These are phyloP conservation scores for Chromera velia DNA, from an alignment of 73 alveolate species.

Conservation along the genomic window DNA sequence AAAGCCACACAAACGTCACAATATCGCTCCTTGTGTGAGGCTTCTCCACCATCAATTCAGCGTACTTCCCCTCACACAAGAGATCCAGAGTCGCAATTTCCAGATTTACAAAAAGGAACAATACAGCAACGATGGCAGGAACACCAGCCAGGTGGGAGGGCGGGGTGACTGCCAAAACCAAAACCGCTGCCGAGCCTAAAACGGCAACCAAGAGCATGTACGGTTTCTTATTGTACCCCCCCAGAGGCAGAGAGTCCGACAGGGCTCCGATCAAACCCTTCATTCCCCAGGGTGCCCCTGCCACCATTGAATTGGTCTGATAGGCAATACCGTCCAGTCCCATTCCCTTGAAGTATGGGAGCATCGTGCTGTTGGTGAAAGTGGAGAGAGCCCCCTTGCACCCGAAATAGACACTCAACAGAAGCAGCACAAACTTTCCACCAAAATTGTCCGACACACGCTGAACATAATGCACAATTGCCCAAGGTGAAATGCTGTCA, in stretches of 20 bases:
- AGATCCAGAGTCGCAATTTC: slow-evolving; percentile 28
- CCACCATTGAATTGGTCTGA: slow-evolving; percentile 19
- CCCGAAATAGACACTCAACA: slow-evolving; percentile 13
- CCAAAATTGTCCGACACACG: slow-evolving; percentile 16
- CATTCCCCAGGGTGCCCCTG: slow-evolving; percentile 27
- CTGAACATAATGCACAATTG: too few relatives aligned
- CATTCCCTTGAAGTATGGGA: slow-evolving; percentile 2
- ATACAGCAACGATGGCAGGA: neutral
- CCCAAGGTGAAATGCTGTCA: too few relatives aligned
- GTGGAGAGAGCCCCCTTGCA: slow-evolving; percentile 17
- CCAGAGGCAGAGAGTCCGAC: slow-evolving; percentile 23
- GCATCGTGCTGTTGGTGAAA: slow-evolving; percentile 6
- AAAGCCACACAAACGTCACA: neutral
- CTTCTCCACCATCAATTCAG: slow-evolving; percentile 24
- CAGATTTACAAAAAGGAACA: slow-evolving; percentile 21
- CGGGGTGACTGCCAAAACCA: neutral
- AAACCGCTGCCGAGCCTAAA: slow-evolving; percentile 6
- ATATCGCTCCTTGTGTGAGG: neutral
- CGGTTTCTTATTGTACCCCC: slow-evolving; percentile 32
- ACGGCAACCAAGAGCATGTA: slow-evolving; percentile 14
- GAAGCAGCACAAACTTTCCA: slow-evolving; percentile 16
- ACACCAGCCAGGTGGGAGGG: neutral
- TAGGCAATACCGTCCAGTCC: slow-evolving; percentile 14
- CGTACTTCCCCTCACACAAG: slow-evolving; percentile 35
- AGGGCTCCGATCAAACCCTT: slow-evolving; percentile 33